Percentiles rank a stretch among this genome's conserved stretches.
These are phyloP conservation scores for Plasmodium cynomolgi DNA, from an alignment of 169 alveolate genomes.

Conservation along the genomic window DNA sequence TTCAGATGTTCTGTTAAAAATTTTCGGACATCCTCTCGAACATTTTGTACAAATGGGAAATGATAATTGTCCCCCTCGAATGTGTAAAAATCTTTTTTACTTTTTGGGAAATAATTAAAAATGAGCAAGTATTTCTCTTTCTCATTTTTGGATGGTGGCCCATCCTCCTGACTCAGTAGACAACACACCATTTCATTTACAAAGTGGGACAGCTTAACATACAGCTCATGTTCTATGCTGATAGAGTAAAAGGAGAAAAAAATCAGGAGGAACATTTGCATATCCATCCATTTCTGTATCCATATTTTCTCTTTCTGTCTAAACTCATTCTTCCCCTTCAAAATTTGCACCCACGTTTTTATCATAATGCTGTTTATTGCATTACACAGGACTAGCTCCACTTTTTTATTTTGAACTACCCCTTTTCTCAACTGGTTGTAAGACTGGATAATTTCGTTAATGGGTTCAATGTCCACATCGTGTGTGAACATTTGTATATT, in stretches of 20 bases:
- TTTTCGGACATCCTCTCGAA: conserved; percentile 14
- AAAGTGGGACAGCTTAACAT: conserved; percentile 16
- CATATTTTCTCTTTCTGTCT: not conserved
- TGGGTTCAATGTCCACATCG: not conserved
- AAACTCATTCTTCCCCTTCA: conserved; percentile 17
- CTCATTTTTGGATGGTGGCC: conserved; percentile 27
- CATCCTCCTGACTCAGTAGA: conserved; percentile 7
- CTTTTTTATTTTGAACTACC: conserved; percentile 4
- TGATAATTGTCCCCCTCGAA: conserved; percentile 27
- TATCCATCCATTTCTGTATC: conserved; percentile 23
- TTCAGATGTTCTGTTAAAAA: conserved; percentile 9
- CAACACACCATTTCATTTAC: conserved; percentile 12
- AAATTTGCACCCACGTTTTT: conserved; percentile 30
- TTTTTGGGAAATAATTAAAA: conserved; percentile 63
- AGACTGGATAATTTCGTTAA: conserved; percentile 13
- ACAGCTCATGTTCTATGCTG: conserved; percentile 57
- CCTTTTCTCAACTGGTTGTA: not conserved
- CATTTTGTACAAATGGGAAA: conserved; percentile 18
- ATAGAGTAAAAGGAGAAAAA: conserved; percentile 20
- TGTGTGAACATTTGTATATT: conserved; percentile 23
- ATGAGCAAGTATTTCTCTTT: conserved; percentile 30
- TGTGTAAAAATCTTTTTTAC: conserved; percentile 42
- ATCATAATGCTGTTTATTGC: conserved; percentile 1
- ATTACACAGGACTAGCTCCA: conserved; percentile 3
- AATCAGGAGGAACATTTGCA: conserved; percentile 1